Conservation (phyloP, 805 yeast species). For the Pichia exigua region DNA sequence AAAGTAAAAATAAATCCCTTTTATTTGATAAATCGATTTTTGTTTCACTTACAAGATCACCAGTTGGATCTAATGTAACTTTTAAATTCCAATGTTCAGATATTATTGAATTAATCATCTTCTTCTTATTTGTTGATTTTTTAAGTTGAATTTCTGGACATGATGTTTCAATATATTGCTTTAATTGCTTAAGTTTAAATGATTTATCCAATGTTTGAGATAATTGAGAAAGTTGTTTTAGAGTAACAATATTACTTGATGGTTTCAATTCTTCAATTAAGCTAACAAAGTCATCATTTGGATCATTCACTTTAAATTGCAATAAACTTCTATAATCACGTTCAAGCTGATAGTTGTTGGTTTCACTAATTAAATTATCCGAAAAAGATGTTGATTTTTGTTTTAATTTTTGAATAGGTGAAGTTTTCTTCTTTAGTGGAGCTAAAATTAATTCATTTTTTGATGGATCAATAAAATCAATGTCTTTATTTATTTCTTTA, state of each 20-base stretch:
- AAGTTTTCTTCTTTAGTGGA: constrained; percentile 19
- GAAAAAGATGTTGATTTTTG: background rate
- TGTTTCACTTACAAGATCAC: constrained; percentile 10
- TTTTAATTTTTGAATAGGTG: constrained; percentile 16
- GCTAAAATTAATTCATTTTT: constrained; percentile 18
- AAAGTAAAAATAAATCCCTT: constrained; percentile 26
- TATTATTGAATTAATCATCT: constrained; percentile 18
- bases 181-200: constrained; percentile 19
- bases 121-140: constrained; percentile 13
- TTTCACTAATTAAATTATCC: background rate
- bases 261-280: constrained; percentile 27
- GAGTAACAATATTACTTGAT: constrained; percentile 13
- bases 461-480: constrained; percentile 9
- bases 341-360: constrained; percentile 14
- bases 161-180: constrained; percentile 14
- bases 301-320: constrained; percentile 22
- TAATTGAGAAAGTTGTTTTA: constrained; percentile 15
- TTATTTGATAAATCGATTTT: constrained; percentile 22
- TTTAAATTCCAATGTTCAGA: constrained; percentile 22
- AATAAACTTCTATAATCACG: constrained; percentile 23
- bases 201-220: constrained; percentile 13
- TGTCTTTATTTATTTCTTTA: background rate
- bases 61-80: constrained; percentile 8
- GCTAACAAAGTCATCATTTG: constrained; percentile 18
- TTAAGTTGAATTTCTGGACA: constrained; percentile 3